Conservation (phyloP, 306 rosid species). For the Cucumis hystrix region DNA sequence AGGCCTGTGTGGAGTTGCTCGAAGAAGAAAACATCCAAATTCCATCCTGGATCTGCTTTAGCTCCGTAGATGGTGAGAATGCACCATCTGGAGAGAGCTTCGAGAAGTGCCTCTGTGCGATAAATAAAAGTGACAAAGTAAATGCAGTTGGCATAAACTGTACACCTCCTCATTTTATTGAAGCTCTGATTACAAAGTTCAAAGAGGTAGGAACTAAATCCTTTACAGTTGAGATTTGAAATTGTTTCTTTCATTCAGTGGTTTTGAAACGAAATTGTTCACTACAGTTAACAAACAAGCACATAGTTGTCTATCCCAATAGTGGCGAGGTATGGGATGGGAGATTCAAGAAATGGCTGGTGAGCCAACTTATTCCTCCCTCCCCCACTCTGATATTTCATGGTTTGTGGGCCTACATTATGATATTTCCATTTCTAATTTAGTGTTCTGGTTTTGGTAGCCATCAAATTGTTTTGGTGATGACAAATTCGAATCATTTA, state of each 20-base stretch:
- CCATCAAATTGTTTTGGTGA: conserved; percentile 63
- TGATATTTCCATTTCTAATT: conserved; percentile 2
- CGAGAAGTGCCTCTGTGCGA: conserved; percentile 44
- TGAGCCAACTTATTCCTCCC: conserved; percentile 22
- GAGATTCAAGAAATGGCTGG: conserved; percentile 74
- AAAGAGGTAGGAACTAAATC: conserved; percentile 34
- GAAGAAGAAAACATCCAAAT: conserved; percentile 64
- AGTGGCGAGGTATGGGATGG: conserved; percentile 94
- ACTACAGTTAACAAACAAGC: conserved; percentile 65
- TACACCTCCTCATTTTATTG: conserved; percentile 75
- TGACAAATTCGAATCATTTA: conserved; percentile 37
- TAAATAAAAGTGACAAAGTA: conserved; percentile 47
- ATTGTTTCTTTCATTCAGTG: neutral
- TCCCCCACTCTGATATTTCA: neutral
- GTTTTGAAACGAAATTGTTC: neutral
- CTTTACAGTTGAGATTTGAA: neutral
- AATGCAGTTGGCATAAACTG: conserved; percentile 83
- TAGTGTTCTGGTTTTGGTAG: conserved; percentile 29
- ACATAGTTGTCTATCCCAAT: conserved; percentile 67
- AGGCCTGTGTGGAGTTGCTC: conserved; percentile 76
- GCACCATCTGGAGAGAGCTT: conserved; percentile 85
- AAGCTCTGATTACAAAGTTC: conserved; percentile 47
- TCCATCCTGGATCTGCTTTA: conserved; percentile 83
- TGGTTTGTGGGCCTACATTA: neutral
- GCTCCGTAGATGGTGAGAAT: conserved; percentile 72